These are phyloP conservation scores for Magnaporthales sp. DNA, from an alignment of 2,329 filamentous ascomycete genomes.

Conservation along the genomic window DNA sequence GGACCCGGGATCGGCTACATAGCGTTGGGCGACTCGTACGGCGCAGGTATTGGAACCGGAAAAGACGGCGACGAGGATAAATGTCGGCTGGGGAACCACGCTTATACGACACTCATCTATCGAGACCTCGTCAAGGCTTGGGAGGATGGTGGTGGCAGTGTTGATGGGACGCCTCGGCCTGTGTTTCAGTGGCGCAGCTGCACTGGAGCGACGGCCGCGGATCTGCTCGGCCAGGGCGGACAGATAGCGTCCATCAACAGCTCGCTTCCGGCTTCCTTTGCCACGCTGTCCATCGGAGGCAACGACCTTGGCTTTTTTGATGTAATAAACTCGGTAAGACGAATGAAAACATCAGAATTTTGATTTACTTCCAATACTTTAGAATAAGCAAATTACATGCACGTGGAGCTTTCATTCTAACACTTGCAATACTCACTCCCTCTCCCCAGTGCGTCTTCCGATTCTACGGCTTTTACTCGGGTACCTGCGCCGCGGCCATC, in stretches of 20 bases:
- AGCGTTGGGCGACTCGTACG: slow-evolving; percentile 34
- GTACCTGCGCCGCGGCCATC: slow-evolving; percentile 33
- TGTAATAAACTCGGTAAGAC: slow-evolving; percentile 31
- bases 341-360: neutral
- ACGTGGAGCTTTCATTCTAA: neutral
- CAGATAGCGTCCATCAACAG: slow-evolving; percentile 33
- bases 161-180: slow-evolving; percentile 6
- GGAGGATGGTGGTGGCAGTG: neutral
- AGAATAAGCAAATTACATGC: too few relatives aligned
- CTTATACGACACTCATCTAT: slow-evolving; percentile 31
- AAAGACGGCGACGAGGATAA: slow-evolving; percentile 27
- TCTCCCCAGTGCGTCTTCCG: slow-evolving; percentile 30
- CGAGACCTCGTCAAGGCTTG: slow-evolving; percentile 21
- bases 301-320: slow-evolving; percentile 42
- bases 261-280: slow-evolving; percentile 27
- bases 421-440: neutral
- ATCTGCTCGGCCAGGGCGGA: slow-evolving; percentile 28
- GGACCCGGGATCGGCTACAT: slow-evolving; percentile 24
- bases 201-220: slow-evolving; percentile 32
- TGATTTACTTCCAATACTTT: too few relatives aligned
- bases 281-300: slow-evolving; percentile 36
- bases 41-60: slow-evolving; percentile 37
- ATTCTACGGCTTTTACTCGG: slow-evolving; percentile 39
- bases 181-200: slow-evolving; percentile 37
- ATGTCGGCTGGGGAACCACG: slow-evolving; percentile 31